These are phyloP conservation scores for Veloboletus limbatus DNA, from an alignment of 1,284 basidiomycete genomes.

Conservation along the genomic window DNA sequence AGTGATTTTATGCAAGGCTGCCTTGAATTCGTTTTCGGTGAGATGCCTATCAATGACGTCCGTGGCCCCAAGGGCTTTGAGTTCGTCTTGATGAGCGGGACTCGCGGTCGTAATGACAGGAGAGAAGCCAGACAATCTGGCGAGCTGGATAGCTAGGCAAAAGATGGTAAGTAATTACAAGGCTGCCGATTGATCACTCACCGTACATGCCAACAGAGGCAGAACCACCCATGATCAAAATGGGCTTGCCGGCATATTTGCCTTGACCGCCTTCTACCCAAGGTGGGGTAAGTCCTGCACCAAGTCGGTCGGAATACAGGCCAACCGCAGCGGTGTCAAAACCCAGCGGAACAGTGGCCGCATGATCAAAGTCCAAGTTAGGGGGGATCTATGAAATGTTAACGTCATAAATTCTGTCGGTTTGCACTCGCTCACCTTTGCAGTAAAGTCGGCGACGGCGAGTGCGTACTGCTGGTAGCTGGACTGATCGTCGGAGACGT, in stretches of 20 bases:
- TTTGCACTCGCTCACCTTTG: conserved; percentile 28
- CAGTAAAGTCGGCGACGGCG: conserved; percentile 24
- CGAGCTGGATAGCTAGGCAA: conserved; percentile 50
- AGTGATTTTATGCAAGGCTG: conserved; percentile 32
- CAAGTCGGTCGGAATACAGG: conserved; percentile 29
- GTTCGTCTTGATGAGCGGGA: conserved; percentile 37
- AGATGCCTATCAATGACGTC: conserved; percentile 47
- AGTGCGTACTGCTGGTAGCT: conserved; percentile 36
- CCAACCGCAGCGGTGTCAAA: conserved; percentile 38
- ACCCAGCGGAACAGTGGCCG: conserved; percentile 36
- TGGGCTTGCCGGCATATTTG: conserved; percentile 37
- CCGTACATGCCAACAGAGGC: conserved; percentile 44
- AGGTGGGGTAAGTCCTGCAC: conserved; percentile 30
- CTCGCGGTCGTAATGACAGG: conserved; percentile 55
- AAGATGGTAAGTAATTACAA: neutral
- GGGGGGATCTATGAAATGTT: conserved; percentile 21
- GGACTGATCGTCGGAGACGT: conserved; percentile 20
- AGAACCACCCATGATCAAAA: conserved; percentile 45
- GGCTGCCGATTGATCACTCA: conserved; percentile 14
- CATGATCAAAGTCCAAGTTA: conserved; percentile 32
- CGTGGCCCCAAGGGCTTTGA: conserved; percentile 54
- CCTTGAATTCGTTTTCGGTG: conserved; percentile 24
- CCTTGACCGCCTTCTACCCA: conserved; percentile 35
- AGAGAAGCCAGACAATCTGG: conserved; percentile 50
- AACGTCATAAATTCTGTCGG: conserved; percentile 6